Conservation (phyloP, 805 yeast genomes). For the Suhomyces faveliae region DNA sequence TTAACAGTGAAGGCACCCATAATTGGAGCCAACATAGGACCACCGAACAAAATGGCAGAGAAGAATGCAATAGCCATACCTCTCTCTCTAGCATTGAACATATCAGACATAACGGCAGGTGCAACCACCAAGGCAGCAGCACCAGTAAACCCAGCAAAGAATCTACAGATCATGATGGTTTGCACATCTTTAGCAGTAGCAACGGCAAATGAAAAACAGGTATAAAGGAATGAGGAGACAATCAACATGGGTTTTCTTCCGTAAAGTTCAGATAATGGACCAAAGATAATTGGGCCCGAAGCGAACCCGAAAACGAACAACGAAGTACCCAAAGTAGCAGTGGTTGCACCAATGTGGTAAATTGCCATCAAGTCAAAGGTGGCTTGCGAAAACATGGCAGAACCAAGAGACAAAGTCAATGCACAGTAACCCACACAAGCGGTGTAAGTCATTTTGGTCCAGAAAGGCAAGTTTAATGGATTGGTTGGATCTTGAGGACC, state of each 20-base stretch:
- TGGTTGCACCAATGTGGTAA: constrained; percentile 63
- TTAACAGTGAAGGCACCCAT: constrained; percentile 43
- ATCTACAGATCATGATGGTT: constrained; percentile 73
- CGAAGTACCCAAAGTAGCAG: constrained; percentile 74
- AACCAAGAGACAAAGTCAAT: constrained; percentile 18
- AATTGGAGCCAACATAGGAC: constrained; percentile 83
- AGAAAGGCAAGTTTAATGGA: constrained; percentile 64
- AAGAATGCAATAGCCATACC: constrained; percentile 79
- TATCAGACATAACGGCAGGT: constrained; percentile 85
- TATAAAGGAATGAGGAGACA: constrained; percentile 33
- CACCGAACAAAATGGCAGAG: constrained; percentile 68
- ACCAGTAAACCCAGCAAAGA: constrained; percentile 77
- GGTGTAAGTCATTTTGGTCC: constrained; percentile 23
- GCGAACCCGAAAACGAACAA: constrained; percentile 90
- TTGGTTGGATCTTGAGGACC: constrained; percentile 78
- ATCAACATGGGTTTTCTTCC: constrained; percentile 45
- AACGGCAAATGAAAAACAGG: constrained; percentile 53
- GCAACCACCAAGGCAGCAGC: constrained; percentile 84
- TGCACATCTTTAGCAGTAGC: constrained; percentile 78
- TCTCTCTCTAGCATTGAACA: constrained; percentile 62
- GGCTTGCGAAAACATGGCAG: constrained; percentile 61
- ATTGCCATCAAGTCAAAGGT: constrained; percentile 45
- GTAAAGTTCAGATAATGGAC: constrained; percentile 18
- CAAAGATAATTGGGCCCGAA: constrained; percentile 71
- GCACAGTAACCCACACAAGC: constrained; percentile 34